Percentiles rank a stretch among this genome's conserved stretches.
phyloP scores from a whole-genome alignment of 176 grass and related monocot genomes.

The Pontederia crassipes region DNA sequence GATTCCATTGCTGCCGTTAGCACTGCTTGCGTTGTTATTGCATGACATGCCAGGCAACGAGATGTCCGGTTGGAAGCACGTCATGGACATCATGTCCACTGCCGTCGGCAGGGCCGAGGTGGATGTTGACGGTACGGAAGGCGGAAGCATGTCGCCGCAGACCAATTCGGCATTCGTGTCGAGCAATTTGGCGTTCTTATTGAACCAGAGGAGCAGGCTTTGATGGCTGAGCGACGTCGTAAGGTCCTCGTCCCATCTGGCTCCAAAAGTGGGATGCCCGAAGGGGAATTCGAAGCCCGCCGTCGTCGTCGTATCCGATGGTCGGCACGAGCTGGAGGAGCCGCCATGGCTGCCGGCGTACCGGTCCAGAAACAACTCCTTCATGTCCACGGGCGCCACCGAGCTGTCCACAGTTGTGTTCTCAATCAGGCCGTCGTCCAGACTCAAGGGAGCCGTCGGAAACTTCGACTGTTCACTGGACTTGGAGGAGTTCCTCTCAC shows the following conservation, averaged over 20 bases:
- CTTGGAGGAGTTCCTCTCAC: not conserved
- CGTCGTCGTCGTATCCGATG: not conserved
- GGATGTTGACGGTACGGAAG: not conserved
- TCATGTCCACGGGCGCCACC: not conserved
- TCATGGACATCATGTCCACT: not conserved
- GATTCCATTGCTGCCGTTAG: conserved; percentile 2
- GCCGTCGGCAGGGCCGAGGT: not conserved
- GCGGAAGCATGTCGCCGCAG: not conserved
- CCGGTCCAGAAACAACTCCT: conserved; percentile 6
- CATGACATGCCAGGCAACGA: not conserved
- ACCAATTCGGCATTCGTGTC: conserved; percentile 4
- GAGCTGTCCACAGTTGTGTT: not conserved
- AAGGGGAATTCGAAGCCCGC: not conserved
- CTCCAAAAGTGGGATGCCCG: not conserved
- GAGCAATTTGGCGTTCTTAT: not conserved
- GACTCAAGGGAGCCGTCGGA: not conserved
- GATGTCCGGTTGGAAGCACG: not conserved
- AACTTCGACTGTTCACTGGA: not conserved
- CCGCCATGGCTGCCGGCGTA: not conserved
- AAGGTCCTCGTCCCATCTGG: not conserved
- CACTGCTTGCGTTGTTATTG: conserved; percentile 15
- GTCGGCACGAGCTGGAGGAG: conserved; percentile 4
- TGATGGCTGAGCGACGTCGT: not conserved
- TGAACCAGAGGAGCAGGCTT: conserved; percentile 9
- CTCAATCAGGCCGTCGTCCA: not conserved